A percentile compares a stretch with the other conserved stretches of the same genome.
Conservation (phyloP, 768 basidiomycete genomes). For the Coprinopsis marcescibilis region DNA sequence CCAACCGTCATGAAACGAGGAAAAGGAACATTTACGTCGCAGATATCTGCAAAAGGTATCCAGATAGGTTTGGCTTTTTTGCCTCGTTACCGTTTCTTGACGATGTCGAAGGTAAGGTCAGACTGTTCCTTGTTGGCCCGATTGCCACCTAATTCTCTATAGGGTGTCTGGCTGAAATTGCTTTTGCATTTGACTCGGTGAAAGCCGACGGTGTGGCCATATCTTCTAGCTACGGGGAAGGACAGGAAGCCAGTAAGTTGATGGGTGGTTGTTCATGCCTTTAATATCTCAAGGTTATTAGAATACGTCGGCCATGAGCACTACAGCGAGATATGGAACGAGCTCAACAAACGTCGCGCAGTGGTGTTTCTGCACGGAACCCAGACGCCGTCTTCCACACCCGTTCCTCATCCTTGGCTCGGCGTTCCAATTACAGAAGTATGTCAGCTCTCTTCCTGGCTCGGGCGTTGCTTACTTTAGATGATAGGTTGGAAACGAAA, state of each 20-base stretch:
- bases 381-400: slow-evolving; percentile 58
- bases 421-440: slow-evolving; percentile 70
- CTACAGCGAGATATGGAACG: slow-evolving; percentile 67
- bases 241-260: slow-evolving; percentile 44
- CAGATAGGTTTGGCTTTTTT: slow-evolving; percentile 63
- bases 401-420: slow-evolving; percentile 55
- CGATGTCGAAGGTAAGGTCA: slow-evolving; percentile 49
- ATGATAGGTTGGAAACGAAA: slow-evolving; percentile 70
- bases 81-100: slow-evolving; percentile 57
- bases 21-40: slow-evolving; percentile 43
- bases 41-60: slow-evolving; percentile 41
- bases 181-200: slow-evolving; percentile 55
- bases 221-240: slow-evolving; percentile 62
- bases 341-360: slow-evolving; percentile 51
- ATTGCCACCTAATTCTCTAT: slow-evolving; percentile 5
- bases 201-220: slow-evolving; percentile 60
- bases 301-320: slow-evolving; percentile 61
- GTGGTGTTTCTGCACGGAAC: slow-evolving; percentile 72
- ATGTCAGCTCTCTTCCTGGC: slow-evolving; percentile 5
- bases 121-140: background rate
- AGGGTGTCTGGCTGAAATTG: slow-evolving; percentile 59
- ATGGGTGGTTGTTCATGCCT: background rate
- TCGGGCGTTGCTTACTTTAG: background rate
- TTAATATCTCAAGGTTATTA: slow-evolving; percentile 19
- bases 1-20: slow-evolving; percentile 37